Conservation (phyloP, 306 rosid genomes). For the Luffa aegyptiaca region DNA sequence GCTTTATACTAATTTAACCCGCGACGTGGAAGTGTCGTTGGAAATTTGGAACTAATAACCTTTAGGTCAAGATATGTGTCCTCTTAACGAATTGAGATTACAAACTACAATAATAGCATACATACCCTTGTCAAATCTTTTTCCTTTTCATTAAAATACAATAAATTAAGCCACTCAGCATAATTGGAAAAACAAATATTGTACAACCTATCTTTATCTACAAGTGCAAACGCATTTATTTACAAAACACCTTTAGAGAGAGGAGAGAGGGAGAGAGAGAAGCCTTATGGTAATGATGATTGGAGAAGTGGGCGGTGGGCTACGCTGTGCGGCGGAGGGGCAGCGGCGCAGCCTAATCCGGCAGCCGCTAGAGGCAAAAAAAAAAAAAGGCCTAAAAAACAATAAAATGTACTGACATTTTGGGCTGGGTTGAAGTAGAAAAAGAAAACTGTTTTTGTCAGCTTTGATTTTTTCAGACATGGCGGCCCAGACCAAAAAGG, state of each 20-base stretch:
- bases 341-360: conserved; percentile 6
- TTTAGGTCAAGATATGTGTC: too few species aligned
- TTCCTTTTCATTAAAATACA: neutral
- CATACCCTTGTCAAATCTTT: neutral
- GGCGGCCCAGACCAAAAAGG: neutral
- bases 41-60: too few species aligned
- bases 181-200: too few species aligned
- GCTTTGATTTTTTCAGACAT: neutral
- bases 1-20: too few species aligned
- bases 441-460: neutral
- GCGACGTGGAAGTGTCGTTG: too few species aligned
- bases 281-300: neutral
- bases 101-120: too few species aligned
- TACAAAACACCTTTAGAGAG: neutral
- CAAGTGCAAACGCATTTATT: neutral
- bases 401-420: neutral
- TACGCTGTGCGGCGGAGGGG: neutral
- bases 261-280: neutral
- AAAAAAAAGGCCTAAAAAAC: neutral
- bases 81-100: too few species aligned
- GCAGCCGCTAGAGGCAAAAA: neutral
- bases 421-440: neutral
- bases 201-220: neutral
- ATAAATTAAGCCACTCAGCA: too few species aligned
- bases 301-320: neutral